phyloP scores from a whole-genome alignment of 1,284 basidiomycete genomes.

The Marasmius oreades region DNA sequence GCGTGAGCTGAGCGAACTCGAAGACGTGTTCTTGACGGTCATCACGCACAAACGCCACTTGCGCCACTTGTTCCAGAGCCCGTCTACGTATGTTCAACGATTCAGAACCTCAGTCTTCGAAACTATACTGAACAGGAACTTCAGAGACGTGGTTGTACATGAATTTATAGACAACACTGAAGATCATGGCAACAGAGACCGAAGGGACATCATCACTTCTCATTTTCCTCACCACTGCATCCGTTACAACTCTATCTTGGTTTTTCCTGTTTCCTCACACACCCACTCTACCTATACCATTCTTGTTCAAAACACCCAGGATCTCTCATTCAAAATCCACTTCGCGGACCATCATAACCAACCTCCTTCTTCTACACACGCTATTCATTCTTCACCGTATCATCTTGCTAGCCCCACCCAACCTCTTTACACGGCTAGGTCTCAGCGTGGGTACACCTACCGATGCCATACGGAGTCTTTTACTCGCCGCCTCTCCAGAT shows the following conservation, averaged over 20 bases:
- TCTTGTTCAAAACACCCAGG: background rate
- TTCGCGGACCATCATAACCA: conserved; percentile 1
- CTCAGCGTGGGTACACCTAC: conserved; percentile 53
- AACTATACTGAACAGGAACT: background rate
- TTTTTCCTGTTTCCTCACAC: conserved; percentile 6
- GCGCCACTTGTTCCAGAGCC: background rate
- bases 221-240: conserved; percentile 6
- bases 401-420: conserved; percentile 50
- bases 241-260: conserved; percentile 5
- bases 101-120: background rate
- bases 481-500: conserved; percentile 35
- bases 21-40: background rate
- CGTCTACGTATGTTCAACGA: too few relatives aligned
- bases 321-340: conserved; percentile 1
- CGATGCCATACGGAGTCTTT: conserved; percentile 44
- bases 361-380: conserved; percentile 46
- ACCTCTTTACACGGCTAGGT: conserved; percentile 54
- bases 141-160: background rate
- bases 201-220: conserved; percentile 12
- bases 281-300: background rate
- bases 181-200: background rate
- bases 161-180: background rate
- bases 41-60: background rate
- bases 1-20: background rate
- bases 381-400: conserved; percentile 49